Conservation (phyloP, 805 yeast species). For the Hanseniaspora vineae region DNA sequence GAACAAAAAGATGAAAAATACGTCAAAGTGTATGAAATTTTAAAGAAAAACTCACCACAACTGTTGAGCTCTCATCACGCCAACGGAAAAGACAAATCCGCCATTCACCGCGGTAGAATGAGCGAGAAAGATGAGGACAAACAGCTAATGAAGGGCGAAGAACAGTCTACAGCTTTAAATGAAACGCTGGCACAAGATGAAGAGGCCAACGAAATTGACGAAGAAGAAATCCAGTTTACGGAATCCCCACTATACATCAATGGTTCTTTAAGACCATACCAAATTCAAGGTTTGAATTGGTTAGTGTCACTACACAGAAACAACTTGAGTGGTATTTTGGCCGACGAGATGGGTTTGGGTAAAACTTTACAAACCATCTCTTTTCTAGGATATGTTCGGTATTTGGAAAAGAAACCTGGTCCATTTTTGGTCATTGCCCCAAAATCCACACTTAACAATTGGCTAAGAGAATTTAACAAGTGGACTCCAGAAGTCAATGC, state of each 20-base stretch:
- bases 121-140: constrained; percentile 73
- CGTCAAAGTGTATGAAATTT: constrained; percentile 21
- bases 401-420: constrained; percentile 44
- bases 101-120: constrained; percentile 22
- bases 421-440: constrained; percentile 72
- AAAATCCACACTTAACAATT: constrained; percentile 67
- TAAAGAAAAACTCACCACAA: constrained; percentile 2
- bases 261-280: constrained; percentile 60
- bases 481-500: constrained; percentile 76
- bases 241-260: constrained; percentile 69
- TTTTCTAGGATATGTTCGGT: constrained; percentile 59
- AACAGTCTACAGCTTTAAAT: constrained; percentile 16
- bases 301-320: constrained; percentile 53
- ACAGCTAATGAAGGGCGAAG: constrained; percentile 52
- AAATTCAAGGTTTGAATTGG: constrained; percentile 76
- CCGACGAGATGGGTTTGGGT: constrained; percentile 82
- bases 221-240: constrained; percentile 33
- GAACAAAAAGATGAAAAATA: constrained; percentile 48
- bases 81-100: constrained; percentile 9
- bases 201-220: constrained; percentile 10
- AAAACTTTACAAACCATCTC: constrained; percentile 73
- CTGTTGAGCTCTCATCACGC: constrained; percentile 19
- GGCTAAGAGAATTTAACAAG: constrained; percentile 62
- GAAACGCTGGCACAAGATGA: constrained; percentile 12
- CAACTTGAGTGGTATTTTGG: constrained; percentile 61